Conservation (phyloP, 225 moss, liverwort and hornwort genomes). For the Neckera pumila region DNA sequence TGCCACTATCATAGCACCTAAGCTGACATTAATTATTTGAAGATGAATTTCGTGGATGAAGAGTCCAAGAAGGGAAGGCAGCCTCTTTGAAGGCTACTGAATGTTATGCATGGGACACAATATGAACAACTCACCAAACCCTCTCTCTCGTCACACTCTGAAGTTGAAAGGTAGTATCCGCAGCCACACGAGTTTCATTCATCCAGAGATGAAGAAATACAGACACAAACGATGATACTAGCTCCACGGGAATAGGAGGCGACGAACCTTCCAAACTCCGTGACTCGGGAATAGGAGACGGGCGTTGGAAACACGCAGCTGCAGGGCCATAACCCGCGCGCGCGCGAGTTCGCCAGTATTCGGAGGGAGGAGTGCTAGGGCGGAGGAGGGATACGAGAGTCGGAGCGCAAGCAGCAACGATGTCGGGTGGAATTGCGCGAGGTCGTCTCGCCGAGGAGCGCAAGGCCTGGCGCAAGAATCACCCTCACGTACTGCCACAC, state of each 20-base stretch:
- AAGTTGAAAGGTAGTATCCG: neutral
- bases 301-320: constrained; percentile 4
- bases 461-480: constrained; percentile 99
- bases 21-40: too few species aligned
- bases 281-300: neutral
- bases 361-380: neutral
- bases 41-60: too few species aligned
- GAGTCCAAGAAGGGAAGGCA: too few species aligned
- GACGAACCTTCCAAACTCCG: neutral
- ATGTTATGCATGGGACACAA: too few species aligned
- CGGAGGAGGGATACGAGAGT: neutral
- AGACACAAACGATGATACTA: neutral
- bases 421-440: constrained; percentile 99
- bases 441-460: constrained; percentile 99
- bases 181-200: neutral
- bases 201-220: neutral
- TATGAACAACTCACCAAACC: neutral
- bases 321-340: neutral
- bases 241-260: neutral
- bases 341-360: neutral
- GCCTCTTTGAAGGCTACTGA: too few species aligned
- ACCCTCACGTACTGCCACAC: constrained; percentile 51
- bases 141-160: too few species aligned
- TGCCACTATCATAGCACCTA: too few species aligned
- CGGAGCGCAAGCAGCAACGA: neutral